Evolutionary conservation across 1,139 yeast species (phyloP), one percentile per base, ranked within the genome.

Genomic region (Yamadazyma triangularis): DNA sequence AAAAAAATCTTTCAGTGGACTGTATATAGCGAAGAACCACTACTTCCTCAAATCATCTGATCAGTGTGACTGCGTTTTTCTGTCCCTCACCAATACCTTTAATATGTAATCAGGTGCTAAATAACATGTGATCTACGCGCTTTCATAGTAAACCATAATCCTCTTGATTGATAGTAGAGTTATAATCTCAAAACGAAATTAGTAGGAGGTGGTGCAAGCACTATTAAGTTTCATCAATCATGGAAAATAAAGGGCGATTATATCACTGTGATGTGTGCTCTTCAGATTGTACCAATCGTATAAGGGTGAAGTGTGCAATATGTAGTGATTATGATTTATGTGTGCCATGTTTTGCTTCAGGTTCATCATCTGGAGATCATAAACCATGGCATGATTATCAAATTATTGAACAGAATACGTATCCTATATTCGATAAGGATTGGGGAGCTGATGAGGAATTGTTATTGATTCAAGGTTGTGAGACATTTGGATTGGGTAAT

Each of bases 381-480:
- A 79, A 87, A 56, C 97, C 98, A 16, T 86, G 80, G 75, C 99
- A 91, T 54, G 94, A 86, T 53, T 91, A 91, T 56, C 74, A 79
- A 50, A 86, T 91, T 15, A 82, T 91, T 25, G 98, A 91, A 56
- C 96, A 93, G 47, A 91, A 89, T 51, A 85, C 95, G 4, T 91
- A 87, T 51, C 98, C 99, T 0, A 85, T 93, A 14, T 82, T 91
- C 45, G 85, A 79, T 32, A 75, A 73, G 34, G 91, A 83, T 30
- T 91, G 99, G 99, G 98, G 98, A 20, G 98, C 98, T 1, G 98
- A 91, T 57, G 99, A 91, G 56, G 99, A 91, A 55, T 54, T 89
- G 38, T 64, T 87, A 29, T 65, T 91, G 38, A 74, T 93, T 13
- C 95, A 88, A 54, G 98, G 97, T 6, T 82, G 95, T 31, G 96